These are phyloP conservation scores for Ulota crispa DNA, from an alignment of 225 moss, liverwort and hornwort species.

Conservation along the genomic window DNA sequence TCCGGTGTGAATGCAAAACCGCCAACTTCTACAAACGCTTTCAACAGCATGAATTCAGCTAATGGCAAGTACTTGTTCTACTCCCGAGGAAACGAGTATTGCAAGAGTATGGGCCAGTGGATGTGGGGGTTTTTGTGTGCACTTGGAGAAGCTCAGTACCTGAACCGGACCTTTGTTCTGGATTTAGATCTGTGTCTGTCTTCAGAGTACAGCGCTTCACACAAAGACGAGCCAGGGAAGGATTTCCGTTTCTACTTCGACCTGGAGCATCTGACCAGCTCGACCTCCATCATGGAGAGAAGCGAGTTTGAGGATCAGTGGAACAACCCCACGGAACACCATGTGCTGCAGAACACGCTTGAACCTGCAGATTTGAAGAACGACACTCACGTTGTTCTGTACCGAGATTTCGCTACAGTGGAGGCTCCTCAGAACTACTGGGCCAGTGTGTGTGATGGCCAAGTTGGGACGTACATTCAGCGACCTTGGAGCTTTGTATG, in stretches of 20 bases:
- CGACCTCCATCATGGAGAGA: conserved; percentile 43
- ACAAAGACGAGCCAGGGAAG: conserved; percentile 58
- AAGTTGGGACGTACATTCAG: conserved; percentile 62
- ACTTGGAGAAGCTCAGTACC: conserved; percentile 77
- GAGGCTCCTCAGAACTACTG: conserved; percentile 63
- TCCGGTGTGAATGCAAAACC: conserved; percentile 67
- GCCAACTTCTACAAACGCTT: not conserved
- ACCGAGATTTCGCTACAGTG: conserved; percentile 49
- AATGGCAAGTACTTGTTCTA: conserved; percentile 62
- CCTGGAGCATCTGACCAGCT: conserved; percentile 63
- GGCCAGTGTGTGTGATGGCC: conserved; percentile 88
- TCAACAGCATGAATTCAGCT: conserved; percentile 1
- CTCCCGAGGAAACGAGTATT: conserved; percentile 68
- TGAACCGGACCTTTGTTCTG: conserved; percentile 82
- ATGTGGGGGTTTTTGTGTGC: conserved; percentile 65
- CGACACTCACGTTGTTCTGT: conserved; percentile 48
- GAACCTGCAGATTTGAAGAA: conserved; percentile 54
- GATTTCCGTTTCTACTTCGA: conserved; percentile 92
- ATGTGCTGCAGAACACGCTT: conserved; percentile 43
- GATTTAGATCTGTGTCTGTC: conserved; percentile 81
- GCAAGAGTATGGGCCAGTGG: conserved; percentile 78
- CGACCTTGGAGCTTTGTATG: conserved; percentile 83
- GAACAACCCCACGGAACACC: conserved; percentile 31
- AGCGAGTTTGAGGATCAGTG: conserved; percentile 61
- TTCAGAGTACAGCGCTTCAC: conserved; percentile 48